Evolutionary conservation across 169 alveolate genomes (phyloP), one percentile per base, ranked within the genome.

Genomic region (Eimeria acervulina): DNA sequence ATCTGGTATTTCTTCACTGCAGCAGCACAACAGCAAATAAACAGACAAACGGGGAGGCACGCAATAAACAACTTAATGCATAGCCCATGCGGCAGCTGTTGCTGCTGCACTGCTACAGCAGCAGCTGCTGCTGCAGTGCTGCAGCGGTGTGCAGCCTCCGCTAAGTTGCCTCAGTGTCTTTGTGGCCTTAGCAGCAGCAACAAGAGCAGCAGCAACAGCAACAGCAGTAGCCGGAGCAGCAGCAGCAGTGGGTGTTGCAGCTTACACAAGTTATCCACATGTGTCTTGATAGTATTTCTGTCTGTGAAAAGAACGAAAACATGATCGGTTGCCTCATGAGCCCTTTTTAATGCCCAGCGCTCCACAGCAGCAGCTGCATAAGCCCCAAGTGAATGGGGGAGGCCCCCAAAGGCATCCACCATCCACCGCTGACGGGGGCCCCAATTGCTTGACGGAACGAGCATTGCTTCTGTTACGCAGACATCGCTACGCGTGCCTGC

Each of bases 381-480:
- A n/a, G 90, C 70, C 33, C 72, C 90, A 6, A 42, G 40, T 23
- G 90, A 47, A 8, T 81, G 90, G 40, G 90, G n/a, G 66, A n/a
- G 90, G 72, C 33, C 90, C 70, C n/a, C 33, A 21, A n/a, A 23
- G 47, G 0, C 72, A 7, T 17, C n/a, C 26, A 2, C n/a, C 66
- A 8, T 2, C n/a, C 5, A 23, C 66, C 26, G 66, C 66, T 17
- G n/a, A 10, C 2, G 66, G n/a, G 15, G 66, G 66, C 55, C 55
- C 55, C 12, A 12, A 17, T 10, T 23, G 4, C 40, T 21, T 10
- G n/a, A 12, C 7, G 90, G 90, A 0, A 81, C 12, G 26, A 81
- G 70, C 90, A 81, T 81, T 19, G 90, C 31, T 12, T 81, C 90
- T 38, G 90, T 81, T 1, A 81, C 70, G 44, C 90, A 81, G 42